Base-by-base conservation (phyloP, 176 grass and related monocot species). In the Phoenix roebelenii region DNA sequence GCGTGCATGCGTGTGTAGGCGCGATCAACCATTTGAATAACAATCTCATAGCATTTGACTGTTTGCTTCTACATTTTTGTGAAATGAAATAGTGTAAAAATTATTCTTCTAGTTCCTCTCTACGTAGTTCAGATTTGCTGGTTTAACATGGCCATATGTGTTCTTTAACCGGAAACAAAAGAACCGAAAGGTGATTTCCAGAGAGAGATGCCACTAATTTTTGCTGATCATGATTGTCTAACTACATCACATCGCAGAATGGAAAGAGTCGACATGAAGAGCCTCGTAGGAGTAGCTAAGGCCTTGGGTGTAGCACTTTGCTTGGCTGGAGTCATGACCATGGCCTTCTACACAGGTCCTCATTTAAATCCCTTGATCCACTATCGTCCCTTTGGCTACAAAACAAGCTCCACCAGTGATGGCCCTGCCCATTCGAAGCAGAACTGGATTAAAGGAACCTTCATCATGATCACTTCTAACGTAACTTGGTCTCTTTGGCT, bases 331-430 rank as follows among this genome's bases (percentile, higher is more conserved):
- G 70, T 89, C 7, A 4, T 86, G 2, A 39, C 72, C 14, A 77
- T 95, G 22, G 83, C 82, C n/a, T 77, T 95, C 56, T 89, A 86
- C 61, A 18, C 59, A 2, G 90, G 90, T 1, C 85, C 85, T 16
- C 56, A 76, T 23, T 62, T 95, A n/a, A 83, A 52, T 26, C 69
- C 79, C 3, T 44, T 86, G 57, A 78, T 17, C n/a, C 73, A 89
- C 63, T 74, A 84, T 28, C 68, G 17, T 20, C 28, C 51, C 22
- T 22, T 81, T 78, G 35, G 68, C n/a, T 50, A 23, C 23, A 72
- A 20, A 17, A 52, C 32, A 55, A 58, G 15, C 51, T 1, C 30
- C 25, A 48, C 23, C 54, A 22, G 49, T 17, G 23, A 22, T 16
- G 28, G 23, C 4, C 9, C 6, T n/a, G 4, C 73, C 10, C 55